These are phyloP conservation scores for Mycena citricolor DNA, from an alignment of 1,284 basidiomycete genomes.

Conservation along the genomic window DNA sequence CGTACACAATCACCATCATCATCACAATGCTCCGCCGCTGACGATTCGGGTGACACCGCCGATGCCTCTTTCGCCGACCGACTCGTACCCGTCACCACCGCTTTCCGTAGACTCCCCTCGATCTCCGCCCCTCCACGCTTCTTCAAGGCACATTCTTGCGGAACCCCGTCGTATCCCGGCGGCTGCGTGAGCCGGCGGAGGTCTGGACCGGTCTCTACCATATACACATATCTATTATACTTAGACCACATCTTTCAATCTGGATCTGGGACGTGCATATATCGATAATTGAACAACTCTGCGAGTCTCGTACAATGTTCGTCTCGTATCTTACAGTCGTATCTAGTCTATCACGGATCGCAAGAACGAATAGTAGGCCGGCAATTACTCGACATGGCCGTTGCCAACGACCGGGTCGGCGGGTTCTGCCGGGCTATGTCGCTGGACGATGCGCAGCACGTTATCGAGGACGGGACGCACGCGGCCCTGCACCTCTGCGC, in stretches of 20 bases:
- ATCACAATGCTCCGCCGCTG: conserved; percentile 20
- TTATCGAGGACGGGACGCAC: conserved; percentile 58
- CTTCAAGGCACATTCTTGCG: conserved; percentile 8
- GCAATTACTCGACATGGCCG: too few relatives aligned
- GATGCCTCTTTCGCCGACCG: conserved; percentile 40
- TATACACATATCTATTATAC: too few relatives aligned
- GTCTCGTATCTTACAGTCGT: too few relatives aligned
- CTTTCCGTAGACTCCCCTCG: conserved; percentile 70
- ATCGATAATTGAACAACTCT: too few relatives aligned
- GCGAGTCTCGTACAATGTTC: too few relatives aligned
- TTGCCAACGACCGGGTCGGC: too few relatives aligned
- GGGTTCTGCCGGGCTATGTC: conserved; percentile 2
- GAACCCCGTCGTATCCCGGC: conserved; percentile 11
- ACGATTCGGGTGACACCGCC: conserved; percentile 26
- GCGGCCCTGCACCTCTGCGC: conserved; percentile 55
- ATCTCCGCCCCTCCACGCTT: conserved; percentile 9
- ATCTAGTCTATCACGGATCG: too few relatives aligned
- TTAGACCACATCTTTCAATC: too few relatives aligned
- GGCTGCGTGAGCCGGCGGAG: conserved; percentile 9
- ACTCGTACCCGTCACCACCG: conserved; percentile 77
- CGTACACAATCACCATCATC: too few relatives aligned
- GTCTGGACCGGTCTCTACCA: too few relatives aligned
- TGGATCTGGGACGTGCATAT: too few relatives aligned
- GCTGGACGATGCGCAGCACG: conserved; percentile 32
- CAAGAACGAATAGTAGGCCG: too few relatives aligned